These are phyloP conservation scores for Cystobasidium slooffiae DNA, from an alignment of 1,284 basidiomycete genomes.

Conservation along the genomic window DNA sequence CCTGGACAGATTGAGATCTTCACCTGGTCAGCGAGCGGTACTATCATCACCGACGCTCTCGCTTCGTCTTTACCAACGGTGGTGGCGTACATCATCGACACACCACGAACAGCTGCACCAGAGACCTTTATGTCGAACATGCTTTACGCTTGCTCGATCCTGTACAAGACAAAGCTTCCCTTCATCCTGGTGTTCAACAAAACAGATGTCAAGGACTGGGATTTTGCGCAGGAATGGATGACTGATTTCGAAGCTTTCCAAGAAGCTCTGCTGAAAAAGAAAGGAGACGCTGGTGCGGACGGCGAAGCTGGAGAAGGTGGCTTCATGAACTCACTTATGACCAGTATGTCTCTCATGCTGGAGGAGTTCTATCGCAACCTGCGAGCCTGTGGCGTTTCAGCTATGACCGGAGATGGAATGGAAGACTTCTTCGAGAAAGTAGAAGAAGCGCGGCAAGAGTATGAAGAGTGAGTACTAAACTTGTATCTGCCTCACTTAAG, in stretches of 20 bases:
- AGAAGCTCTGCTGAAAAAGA: slow-evolving; percentile 58
- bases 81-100: slow-evolving; percentile 97
- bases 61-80: slow-evolving; percentile 91
- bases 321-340: slow-evolving; percentile 99
- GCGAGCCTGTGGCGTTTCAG: slow-evolving; percentile 87
- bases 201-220: slow-evolving; percentile 82
- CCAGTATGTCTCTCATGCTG: slow-evolving; percentile 95
- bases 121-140: slow-evolving; percentile 99
- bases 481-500: neutral
- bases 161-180: slow-evolving; percentile 97
- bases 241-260: slow-evolving; percentile 83
- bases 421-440: slow-evolving; percentile 89
- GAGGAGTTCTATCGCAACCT: slow-evolving; percentile 99
- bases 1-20: slow-evolving; percentile 99
- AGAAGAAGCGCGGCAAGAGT: slow-evolving; percentile 82
- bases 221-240: slow-evolving; percentile 98
- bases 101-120: slow-evolving; percentile 89
- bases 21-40: slow-evolving; percentile 98
- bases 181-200: slow-evolving; percentile 99
- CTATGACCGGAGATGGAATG: slow-evolving; percentile 91
- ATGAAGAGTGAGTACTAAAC: slow-evolving; percentile 70
- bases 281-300: slow-evolving; percentile 53
- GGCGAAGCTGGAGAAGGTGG: slow-evolving; percentile 79
- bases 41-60: slow-evolving; percentile 98
- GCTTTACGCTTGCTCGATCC: slow-evolving; percentile 96